phyloP scores from a whole-genome alignment of 768 basidiomycete species.

The Dacryopinax spathularia region DNA sequence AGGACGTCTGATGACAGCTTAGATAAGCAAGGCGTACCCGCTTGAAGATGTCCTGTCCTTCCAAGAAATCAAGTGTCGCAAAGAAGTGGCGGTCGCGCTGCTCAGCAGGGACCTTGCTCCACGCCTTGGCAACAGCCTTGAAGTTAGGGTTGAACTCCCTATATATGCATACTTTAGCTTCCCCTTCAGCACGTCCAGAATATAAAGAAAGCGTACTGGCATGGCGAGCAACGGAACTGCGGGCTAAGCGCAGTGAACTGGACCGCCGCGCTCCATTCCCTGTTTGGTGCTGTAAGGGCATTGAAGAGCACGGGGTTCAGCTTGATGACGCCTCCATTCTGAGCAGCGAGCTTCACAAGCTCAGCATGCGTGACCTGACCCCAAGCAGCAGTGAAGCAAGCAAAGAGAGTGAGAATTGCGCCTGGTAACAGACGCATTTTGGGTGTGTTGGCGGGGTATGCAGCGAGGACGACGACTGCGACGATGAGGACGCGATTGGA shows the following conservation, averaged over 20 bases:
- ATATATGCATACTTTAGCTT: background rate
- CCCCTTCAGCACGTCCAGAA: background rate
- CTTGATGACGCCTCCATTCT: slow-evolving; percentile 65
- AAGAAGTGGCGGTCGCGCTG: slow-evolving; percentile 83
- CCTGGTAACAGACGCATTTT: background rate
- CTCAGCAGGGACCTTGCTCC: slow-evolving; percentile 45
- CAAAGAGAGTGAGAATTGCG: background rate
- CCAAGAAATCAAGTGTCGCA: slow-evolving; percentile 76
- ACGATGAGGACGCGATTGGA: no score
- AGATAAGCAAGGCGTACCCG: slow-evolving; percentile 35
- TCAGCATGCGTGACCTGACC: slow-evolving; percentile 30
- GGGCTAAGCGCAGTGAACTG: slow-evolving; percentile 78
- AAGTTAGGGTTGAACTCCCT: slow-evolving; percentile 81
- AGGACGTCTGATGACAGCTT: background rate
- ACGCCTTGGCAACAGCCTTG: slow-evolving; percentile 70
- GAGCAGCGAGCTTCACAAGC: slow-evolving; percentile 52
- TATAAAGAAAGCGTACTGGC: slow-evolving; percentile 50
- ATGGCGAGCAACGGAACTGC: slow-evolving; percentile 75
- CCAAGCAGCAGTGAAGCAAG: no score
- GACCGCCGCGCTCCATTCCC: slow-evolving; percentile 78
- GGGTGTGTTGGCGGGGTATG: background rate
- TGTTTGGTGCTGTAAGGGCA: slow-evolving; percentile 54
- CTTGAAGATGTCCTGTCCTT: slow-evolving; percentile 62
- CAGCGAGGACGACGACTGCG: background rate
- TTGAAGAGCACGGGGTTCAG: slow-evolving; percentile 67